Evolutionary conservation across 257 asterid genomes (phyloP).

Genomic region (Coffea eugenioides): DNA sequence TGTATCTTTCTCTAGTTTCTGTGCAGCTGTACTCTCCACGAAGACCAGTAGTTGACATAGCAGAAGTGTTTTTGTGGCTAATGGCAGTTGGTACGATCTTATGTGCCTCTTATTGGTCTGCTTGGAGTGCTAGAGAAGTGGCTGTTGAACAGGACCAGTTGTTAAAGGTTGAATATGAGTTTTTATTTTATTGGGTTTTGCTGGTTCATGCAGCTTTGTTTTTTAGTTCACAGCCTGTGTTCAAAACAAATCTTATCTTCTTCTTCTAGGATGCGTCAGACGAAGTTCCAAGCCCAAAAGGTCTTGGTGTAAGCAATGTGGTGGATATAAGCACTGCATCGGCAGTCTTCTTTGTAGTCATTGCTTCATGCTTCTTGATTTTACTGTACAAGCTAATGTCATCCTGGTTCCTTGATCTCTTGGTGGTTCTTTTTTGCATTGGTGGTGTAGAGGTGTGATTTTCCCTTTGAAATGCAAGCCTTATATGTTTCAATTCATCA

Average conservation of each 20-base stretch:
- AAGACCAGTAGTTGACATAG: constrained; percentile 83
- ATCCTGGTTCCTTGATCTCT: constrained; percentile 71
- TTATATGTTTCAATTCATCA: not conserved
- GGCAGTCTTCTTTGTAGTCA: constrained; percentile 66
- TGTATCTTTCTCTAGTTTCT: constrained; percentile 28
- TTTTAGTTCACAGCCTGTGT: constrained; percentile 8
- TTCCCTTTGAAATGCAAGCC: constrained; percentile 8
- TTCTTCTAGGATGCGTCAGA: constrained; percentile 62
- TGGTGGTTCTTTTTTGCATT: constrained; percentile 82
- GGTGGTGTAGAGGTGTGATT: constrained; percentile 81
- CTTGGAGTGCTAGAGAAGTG: constrained; percentile 84
- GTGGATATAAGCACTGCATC: constrained; percentile 75
- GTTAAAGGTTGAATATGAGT: constrained; percentile 51
- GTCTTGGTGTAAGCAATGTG: constrained; percentile 50
- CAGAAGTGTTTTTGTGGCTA: constrained; percentile 92
- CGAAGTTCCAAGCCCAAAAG: constrained; percentile 47
- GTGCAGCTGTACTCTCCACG: constrained; percentile 91
- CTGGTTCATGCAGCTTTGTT: not conserved
- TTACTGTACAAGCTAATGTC: constrained; percentile 80
- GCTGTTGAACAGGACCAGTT: constrained; percentile 75
- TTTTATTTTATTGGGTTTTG: not conserved
- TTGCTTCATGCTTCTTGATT: constrained; percentile 86
- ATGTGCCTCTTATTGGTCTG: constrained; percentile 94
- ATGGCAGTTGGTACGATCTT: constrained; percentile 89
- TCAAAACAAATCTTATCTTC: constrained; percentile 13